Conservation (phyloP, 805 yeast genomes). For the Suhomyces prunicola region DNA sequence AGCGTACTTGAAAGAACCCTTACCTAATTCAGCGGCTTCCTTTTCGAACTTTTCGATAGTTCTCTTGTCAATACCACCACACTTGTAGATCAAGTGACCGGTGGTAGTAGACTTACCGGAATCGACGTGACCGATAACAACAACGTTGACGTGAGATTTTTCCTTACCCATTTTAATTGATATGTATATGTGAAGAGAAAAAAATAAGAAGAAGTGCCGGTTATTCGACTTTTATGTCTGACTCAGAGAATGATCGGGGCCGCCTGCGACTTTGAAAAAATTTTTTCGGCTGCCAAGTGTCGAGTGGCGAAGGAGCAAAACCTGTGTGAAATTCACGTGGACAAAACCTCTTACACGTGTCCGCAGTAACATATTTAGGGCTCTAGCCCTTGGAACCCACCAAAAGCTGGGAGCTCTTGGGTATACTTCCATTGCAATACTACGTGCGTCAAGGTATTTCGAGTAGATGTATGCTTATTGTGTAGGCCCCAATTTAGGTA, state of each 20-base stretch:
- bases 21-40: conserved; percentile 97
- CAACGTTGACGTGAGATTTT: conserved; percentile 98
- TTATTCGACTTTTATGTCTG: conserved; percentile 4
- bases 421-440: neutral
- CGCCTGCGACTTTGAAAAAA: conserved; percentile 4
- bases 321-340: neutral
- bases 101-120: conserved; percentile 95
- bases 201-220: conserved; percentile 9
- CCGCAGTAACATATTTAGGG: neutral
- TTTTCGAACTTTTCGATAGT: conserved; percentile 97
- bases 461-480: neutral
- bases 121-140: conserved; percentile 99
- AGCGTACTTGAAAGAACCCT: conserved; percentile 97
- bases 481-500: neutral
- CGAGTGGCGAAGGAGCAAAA: neutral
- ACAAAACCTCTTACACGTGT: neutral
- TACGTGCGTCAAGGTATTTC: neutral
- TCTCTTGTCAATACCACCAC: conserved; percentile 99
- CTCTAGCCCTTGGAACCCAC: neutral
- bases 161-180: conserved; percentile 71
- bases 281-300: neutral
- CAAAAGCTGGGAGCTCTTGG: neutral
- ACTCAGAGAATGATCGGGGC: conserved; percentile 2
- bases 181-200: conserved; percentile 9
- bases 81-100: conserved; percentile 98